These are phyloP conservation scores for Kwoniella shivajii DNA, from an alignment of 1,284 basidiomycete genomes.

Conservation along the genomic window DNA sequence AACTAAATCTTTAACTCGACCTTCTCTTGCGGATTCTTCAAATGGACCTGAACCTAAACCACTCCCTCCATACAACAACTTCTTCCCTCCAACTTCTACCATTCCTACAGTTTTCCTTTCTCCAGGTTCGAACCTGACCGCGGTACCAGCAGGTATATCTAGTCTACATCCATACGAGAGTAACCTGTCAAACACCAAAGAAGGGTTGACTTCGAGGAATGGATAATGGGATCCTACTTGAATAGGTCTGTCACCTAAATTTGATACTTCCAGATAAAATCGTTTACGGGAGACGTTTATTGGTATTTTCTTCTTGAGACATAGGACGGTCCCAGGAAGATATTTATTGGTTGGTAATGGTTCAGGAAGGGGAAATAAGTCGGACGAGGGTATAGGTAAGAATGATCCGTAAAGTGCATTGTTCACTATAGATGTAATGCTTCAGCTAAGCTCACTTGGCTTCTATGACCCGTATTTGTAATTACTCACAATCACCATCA, in stretches of 20 bases:
- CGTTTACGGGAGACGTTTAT: constrained; percentile 75
- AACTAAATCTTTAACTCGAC: constrained; percentile 26
- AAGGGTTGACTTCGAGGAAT: constrained; percentile 86
- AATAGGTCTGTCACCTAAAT: constrained; percentile 91
- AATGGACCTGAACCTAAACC: constrained; percentile 65
- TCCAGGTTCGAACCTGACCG: constrained; percentile 95
- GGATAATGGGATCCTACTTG: constrained; percentile 95
- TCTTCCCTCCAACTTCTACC: constrained; percentile 73
- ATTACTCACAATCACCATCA: constrained; percentile 65
- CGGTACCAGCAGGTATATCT: constrained; percentile 88
- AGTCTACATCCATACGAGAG: constrained; percentile 77
- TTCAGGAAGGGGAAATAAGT: constrained; percentile 65
- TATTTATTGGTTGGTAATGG: constrained; percentile 55
- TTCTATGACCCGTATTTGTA: no score
- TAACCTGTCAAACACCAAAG: constrained; percentile 78
- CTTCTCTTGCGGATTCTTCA: constrained; percentile 33
- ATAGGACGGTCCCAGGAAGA: constrained; percentile 74
- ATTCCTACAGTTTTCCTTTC: constrained; percentile 82
- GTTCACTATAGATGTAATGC: constrained; percentile 60
- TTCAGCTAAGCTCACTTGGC: no score
- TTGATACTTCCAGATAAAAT: constrained; percentile 76
- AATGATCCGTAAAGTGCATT: constrained; percentile 91
- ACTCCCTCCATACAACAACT: constrained; percentile 80
- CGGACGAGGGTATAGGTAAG: constrained; percentile 72
- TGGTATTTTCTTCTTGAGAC: constrained; percentile 66